A percentile compares a stretch with the other conserved stretches of the same genome.
These are phyloP conservation scores for Schizophyllum amplum DNA, from an alignment of 1,284 basidiomycete species.

Conservation along the genomic window DNA sequence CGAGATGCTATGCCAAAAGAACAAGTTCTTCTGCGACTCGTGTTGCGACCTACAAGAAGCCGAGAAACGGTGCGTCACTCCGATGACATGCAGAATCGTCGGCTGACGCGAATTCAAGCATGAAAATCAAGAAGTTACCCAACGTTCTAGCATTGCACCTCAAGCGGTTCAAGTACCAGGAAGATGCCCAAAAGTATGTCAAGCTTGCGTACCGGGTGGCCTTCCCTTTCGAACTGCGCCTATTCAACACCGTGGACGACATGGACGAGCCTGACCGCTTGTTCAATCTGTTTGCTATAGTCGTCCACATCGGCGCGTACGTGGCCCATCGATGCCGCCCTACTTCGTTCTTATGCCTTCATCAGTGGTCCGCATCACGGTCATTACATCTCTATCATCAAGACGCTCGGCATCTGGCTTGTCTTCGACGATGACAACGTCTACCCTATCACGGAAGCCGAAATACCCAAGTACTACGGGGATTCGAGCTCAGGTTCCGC, in stretches of 20 bases:
- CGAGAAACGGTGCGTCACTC: slow-evolving; percentile 75
- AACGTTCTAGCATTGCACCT: slow-evolving; percentile 93
- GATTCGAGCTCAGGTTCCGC: slow-evolving; percentile 86
- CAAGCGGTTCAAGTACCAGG: slow-evolving; percentile 98
- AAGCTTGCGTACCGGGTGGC: slow-evolving; percentile 95
- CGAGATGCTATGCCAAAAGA: slow-evolving; percentile 96
- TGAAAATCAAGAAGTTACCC: slow-evolving; percentile 96
- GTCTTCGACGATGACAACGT: slow-evolving; percentile 96
- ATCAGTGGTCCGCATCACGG: slow-evolving; percentile 90
- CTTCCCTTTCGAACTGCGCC: slow-evolving; percentile 87
- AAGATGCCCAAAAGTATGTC: slow-evolving; percentile 81
- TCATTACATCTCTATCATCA: slow-evolving; percentile 94
- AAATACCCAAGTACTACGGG: slow-evolving; percentile 92
- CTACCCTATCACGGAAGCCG: slow-evolving; percentile 78
- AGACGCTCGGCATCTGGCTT: slow-evolving; percentile 80
- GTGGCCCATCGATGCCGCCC: slow-evolving; percentile 31
- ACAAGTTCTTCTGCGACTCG: slow-evolving; percentile 98
- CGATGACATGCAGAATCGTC: slow-evolving; percentile 7
- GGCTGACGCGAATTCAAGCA: slow-evolving; percentile 41
- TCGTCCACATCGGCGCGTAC: slow-evolving; percentile 95
- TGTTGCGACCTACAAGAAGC: slow-evolving; percentile 97
- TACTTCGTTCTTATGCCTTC: slow-evolving; percentile 6
- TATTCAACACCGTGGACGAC: slow-evolving; percentile 97
- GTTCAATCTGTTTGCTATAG: slow-evolving; percentile 92
- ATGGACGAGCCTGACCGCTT: slow-evolving; percentile 82